Evolutionary conservation across 148 eudicot genomes (phyloP).

Genomic region (Rhododendron vialii): DNA sequence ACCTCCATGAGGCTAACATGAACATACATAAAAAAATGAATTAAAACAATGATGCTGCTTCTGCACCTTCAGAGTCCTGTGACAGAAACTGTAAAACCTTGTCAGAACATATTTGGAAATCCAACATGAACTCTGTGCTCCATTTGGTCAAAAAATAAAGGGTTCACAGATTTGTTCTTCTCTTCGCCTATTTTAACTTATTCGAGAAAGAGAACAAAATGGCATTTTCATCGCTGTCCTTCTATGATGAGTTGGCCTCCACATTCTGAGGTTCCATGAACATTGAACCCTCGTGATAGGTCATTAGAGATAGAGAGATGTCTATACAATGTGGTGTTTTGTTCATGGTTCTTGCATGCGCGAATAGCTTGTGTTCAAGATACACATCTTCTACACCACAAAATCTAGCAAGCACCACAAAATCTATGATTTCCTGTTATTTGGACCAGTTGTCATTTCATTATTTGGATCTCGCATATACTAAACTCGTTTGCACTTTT

Average conservation of each 20-base stretch:
- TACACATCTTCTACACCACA: neutral
- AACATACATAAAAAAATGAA: neutral
- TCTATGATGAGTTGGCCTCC: neutral
- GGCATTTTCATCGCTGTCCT: neutral
- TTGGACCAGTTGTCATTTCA: neutral
- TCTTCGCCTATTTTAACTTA: neutral
- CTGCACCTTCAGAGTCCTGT: neutral
- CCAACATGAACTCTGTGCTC: neutral
- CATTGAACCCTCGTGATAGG: neutral
- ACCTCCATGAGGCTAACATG: neutral
- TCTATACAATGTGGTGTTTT: neutral
- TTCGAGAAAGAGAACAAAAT: neutral
- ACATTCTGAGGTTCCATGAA: neutral
- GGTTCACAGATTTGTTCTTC: neutral
- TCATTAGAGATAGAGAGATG: neutral
- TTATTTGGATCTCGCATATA: neutral
- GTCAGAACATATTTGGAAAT: neutral
- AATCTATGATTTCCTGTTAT: neutral
- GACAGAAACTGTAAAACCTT: neutral
- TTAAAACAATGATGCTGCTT: neutral
- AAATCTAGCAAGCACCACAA: neutral
- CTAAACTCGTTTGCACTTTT: neutral
- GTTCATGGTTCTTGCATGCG: neutral
- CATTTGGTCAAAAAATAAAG: neutral
- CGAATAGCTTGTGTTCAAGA: neutral